phyloP scores from a whole-genome alignment of 177 flowering plant genomes.

The Vitis hybrid region DNA sequence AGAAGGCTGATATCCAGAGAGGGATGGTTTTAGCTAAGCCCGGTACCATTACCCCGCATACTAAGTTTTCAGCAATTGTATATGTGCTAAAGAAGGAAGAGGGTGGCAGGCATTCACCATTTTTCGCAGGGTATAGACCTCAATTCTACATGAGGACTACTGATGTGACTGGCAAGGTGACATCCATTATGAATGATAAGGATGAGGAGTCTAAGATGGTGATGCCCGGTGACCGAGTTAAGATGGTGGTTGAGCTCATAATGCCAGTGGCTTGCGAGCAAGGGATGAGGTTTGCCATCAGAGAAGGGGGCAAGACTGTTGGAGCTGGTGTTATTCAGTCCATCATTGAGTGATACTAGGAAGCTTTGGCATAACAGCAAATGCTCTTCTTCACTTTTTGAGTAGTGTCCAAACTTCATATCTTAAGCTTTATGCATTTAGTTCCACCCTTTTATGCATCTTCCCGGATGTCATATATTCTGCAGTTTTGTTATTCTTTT shows the following conservation, averaged over 20 bases:
- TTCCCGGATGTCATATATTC: slow-evolving; percentile 24
- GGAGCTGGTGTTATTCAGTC: slow-evolving; percentile 77
- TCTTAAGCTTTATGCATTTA: slow-evolving; percentile 13
- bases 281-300: slow-evolving; percentile 50
- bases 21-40: slow-evolving; percentile 95
- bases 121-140: slow-evolving; percentile 82
- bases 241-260: slow-evolving; percentile 91
- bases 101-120: slow-evolving; percentile 94
- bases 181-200: slow-evolving; percentile 81
- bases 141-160: slow-evolving; percentile 98
- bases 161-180: slow-evolving; percentile 85
- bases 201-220: slow-evolving; percentile 99
- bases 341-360: slow-evolving; percentile 53
- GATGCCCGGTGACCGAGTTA: slow-evolving; percentile 97
- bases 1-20: slow-evolving; percentile 84
- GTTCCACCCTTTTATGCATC: slow-evolving; percentile 16
- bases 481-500: slow-evolving; percentile 26
- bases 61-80: slow-evolving; percentile 72
- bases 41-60: slow-evolving; percentile 82
- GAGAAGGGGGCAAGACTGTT: slow-evolving; percentile 44
- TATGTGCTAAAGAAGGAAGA: slow-evolving; percentile 97
- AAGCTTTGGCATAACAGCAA: slow-evolving; percentile 2
- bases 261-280: slow-evolving; percentile 90
- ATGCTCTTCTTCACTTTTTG: slow-evolving; percentile 2
- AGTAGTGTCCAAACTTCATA: slow-evolving; percentile 10